These are phyloP conservation scores for Ophiobolus disseminans DNA, from an alignment of 2,329 filamentous ascomycete species.

Conservation along the genomic window DNA sequence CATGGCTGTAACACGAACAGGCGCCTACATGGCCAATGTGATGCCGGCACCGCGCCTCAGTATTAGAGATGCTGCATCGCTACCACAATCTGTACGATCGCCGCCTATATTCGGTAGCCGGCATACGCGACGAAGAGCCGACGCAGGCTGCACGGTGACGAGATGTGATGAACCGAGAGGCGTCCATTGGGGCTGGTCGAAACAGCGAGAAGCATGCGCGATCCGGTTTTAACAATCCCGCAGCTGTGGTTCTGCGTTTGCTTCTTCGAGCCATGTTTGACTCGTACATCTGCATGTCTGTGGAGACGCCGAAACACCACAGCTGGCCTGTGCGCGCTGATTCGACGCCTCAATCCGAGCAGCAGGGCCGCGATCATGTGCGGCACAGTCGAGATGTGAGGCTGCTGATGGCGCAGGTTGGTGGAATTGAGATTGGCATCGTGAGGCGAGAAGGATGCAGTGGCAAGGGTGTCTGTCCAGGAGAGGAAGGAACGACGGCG, in stretches of 20 bases:
- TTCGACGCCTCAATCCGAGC: constrained; percentile 3
- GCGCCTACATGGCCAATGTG: constrained; percentile 2
- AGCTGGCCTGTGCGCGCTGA: constrained; percentile 3
- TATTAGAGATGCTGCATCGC: constrained; percentile 22
- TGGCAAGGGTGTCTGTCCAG: constrained; percentile 10
- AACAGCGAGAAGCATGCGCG: constrained; percentile 7
- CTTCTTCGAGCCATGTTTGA: constrained; percentile 10
- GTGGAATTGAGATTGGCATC: constrained; percentile 9
- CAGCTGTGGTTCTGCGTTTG: constrained; percentile 12
- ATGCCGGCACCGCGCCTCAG: constrained; percentile 5
- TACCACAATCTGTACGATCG: constrained; percentile 25
- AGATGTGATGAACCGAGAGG: constrained; percentile 14
- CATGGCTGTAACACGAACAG: constrained; percentile 4
- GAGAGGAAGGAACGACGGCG: constrained; percentile 7
- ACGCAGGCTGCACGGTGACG: constrained; percentile 15
- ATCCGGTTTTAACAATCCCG: constrained; percentile 15
- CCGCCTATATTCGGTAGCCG: constrained; percentile 16
- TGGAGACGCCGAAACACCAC: constrained; percentile 3
- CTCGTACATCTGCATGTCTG: constrained; percentile 7
- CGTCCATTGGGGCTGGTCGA: constrained; percentile 10
- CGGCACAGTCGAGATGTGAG: constrained; percentile 17
- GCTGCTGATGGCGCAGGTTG: constrained; percentile 15
- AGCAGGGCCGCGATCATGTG: constrained; percentile 1
- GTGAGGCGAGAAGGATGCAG: constrained; percentile 23
- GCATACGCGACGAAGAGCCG: constrained; percentile 14